Percentiles rank a stretch among this genome's conserved stretches.
These are phyloP conservation scores for Zygoascus biomembranicola DNA, from an alignment of 805 yeast species.

Conservation along the genomic window DNA sequence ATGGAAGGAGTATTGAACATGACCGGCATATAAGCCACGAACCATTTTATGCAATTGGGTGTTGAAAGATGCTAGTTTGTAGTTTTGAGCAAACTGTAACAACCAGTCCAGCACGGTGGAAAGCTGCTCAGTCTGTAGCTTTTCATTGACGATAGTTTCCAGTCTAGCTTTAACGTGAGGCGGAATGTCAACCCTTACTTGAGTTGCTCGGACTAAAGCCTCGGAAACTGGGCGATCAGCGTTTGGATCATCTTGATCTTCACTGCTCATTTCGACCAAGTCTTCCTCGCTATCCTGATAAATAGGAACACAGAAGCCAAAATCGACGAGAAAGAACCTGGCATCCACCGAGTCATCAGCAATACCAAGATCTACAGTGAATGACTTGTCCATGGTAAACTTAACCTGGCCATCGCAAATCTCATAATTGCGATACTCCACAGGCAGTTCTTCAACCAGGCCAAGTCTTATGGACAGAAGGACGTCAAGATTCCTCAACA, in stretches of 20 bases:
- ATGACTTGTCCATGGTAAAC: slow-evolving; percentile 54
- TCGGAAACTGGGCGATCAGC: not conserved
- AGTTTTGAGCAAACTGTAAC: slow-evolving; percentile 52
- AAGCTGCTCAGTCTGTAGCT: slow-evolving; percentile 40
- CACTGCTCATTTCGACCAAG: not conserved
- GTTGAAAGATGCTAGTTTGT: slow-evolving; percentile 53
- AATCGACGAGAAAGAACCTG: slow-evolving; percentile 72
- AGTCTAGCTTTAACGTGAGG: slow-evolving; percentile 33
- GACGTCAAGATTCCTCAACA: slow-evolving; percentile 62
- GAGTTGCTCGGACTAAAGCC: not conserved
- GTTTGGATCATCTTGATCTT: not conserved
- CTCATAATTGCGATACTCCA: slow-evolving; percentile 50
- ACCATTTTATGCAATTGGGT: slow-evolving; percentile 47
- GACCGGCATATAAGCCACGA: slow-evolving; percentile 50
- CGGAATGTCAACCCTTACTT: slow-evolving; percentile 6
- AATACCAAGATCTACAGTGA: slow-evolving; percentile 71
- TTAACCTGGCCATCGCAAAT: slow-evolving; percentile 72
- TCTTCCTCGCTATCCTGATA: slow-evolving; percentile 27
- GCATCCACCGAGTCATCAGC: slow-evolving; percentile 52
- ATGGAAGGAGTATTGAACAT: slow-evolving; percentile 49
- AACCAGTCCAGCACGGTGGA: slow-evolving; percentile 48
- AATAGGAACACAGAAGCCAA: slow-evolving; percentile 39
- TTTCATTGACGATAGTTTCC: slow-evolving; percentile 48
- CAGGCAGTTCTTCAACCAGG: slow-evolving; percentile 48
- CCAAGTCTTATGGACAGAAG: slow-evolving; percentile 71